phyloP scores from a whole-genome alignment of 768 basidiomycete genomes.

The Russula emetica region DNA sequence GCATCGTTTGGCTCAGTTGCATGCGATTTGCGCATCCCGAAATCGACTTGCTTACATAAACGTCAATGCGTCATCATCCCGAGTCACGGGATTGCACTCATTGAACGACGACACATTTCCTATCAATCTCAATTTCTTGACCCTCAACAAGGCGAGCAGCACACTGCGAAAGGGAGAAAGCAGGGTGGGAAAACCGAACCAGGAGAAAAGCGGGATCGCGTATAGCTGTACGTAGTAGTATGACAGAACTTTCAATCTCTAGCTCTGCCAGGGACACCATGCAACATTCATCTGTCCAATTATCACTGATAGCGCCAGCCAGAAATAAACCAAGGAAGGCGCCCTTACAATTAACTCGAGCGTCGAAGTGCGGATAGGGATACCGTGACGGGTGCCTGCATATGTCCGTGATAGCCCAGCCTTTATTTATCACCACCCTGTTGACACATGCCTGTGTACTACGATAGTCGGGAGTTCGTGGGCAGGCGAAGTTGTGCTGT shows the following conservation, averaged over 20 bases:
- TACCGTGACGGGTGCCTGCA: too few relatives aligned
- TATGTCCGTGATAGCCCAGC: too few relatives aligned
- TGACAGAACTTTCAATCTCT: background rate
- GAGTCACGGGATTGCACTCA: background rate
- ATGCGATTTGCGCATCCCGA: background rate
- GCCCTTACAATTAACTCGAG: background rate
- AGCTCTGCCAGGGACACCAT: background rate
- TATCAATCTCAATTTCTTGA: background rate
- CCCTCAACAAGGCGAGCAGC: background rate
- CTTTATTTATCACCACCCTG: too few relatives aligned
- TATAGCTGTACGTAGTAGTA: background rate
- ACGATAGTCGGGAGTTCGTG: too few relatives aligned
- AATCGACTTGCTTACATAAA: background rate
- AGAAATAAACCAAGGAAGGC: background rate
- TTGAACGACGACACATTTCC: background rate
- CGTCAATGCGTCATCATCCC: too few relatives aligned
- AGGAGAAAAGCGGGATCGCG: constrained; percentile 1
- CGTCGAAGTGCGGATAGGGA: too few relatives aligned
- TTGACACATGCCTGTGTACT: too few relatives aligned
- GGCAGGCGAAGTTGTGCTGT: background rate
- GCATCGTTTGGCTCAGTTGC: background rate
- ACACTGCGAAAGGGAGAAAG: background rate
- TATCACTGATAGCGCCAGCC: background rate
- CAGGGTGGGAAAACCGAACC: background rate
- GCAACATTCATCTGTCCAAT: background rate